Conservation (phyloP, 148 eudicot genomes). For the Cornus suecica region DNA sequence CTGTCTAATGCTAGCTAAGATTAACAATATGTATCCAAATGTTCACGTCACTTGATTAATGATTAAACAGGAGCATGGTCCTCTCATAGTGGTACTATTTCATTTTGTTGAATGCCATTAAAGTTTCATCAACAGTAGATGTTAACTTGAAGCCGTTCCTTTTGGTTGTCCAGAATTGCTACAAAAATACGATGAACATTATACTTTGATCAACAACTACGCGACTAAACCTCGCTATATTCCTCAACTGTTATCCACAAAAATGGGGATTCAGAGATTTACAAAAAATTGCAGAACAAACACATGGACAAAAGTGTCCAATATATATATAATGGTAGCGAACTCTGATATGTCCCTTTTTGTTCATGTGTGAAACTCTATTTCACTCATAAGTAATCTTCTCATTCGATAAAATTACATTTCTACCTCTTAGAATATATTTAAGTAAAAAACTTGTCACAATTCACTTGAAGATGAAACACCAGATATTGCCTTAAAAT, state of each 20-base stretch:
- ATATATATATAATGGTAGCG: neutral
- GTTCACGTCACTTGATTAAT: neutral
- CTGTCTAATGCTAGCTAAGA: neutral
- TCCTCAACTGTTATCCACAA: neutral
- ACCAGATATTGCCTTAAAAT: neutral
- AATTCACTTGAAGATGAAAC: neutral
- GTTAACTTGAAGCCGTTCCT: neutral
- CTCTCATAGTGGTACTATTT: neutral
- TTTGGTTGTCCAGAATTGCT: neutral
- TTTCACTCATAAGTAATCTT: neutral
- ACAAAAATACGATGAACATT: neutral
- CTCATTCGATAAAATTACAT: neutral
- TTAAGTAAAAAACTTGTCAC: neutral
- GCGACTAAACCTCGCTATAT: neutral
- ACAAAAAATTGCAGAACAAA: neutral
- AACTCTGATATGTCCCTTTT: neutral
- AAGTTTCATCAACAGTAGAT: constrained; percentile 1
- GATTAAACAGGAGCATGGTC: constrained; percentile 1
- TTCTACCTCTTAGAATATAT: neutral
- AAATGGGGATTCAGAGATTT: neutral
- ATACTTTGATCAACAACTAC: neutral
- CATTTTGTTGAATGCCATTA: neutral
- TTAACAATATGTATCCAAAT: neutral
- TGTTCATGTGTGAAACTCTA: neutral
- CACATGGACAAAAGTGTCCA: neutral